These are phyloP conservation scores for Linnemannia schmuckeri DNA, from an alignment of 192 early-diverging fungal genomes.

Conservation along the genomic window DNA sequence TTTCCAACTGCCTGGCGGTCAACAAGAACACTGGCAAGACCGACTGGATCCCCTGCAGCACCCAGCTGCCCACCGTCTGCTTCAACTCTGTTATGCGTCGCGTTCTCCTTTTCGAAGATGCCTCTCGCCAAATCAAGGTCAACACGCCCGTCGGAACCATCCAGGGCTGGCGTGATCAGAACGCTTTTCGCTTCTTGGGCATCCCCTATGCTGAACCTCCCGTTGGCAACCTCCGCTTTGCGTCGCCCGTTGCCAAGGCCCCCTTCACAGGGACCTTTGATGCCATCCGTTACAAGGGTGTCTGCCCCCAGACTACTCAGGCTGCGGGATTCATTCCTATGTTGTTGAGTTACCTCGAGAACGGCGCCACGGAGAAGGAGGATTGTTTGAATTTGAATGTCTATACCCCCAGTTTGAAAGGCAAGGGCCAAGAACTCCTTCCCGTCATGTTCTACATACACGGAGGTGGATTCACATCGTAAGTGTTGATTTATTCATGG, in stretches of 20 bases:
- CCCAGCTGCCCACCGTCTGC: conserved; percentile 31
- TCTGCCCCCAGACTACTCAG: conserved; percentile 43
- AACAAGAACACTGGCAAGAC: conserved; percentile 48
- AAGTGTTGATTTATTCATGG: conserved; percentile 5
- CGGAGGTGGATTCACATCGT: conserved; percentile 66
- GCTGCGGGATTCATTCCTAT: conserved; percentile 40
- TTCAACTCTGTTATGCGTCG: conserved; percentile 45
- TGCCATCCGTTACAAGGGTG: conserved; percentile 38
- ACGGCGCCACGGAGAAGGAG: conserved; percentile 55
- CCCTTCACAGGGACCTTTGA: conserved; percentile 28
- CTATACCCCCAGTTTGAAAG: conserved; percentile 58
- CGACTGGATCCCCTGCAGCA: conserved; percentile 42
- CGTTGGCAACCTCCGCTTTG: conserved; percentile 54
- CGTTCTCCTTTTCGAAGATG: conserved; percentile 40
- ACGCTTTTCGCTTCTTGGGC: conserved; percentile 56
- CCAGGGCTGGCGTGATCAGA: conserved; percentile 46
- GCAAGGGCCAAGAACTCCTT: conserved; percentile 26
- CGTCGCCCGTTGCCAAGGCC: conserved; percentile 58
- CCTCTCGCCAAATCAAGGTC: conserved; percentile 52
- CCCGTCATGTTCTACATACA: conserved; percentile 77
- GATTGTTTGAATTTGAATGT: conserved; percentile 71
- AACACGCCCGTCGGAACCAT: conserved; percentile 41
- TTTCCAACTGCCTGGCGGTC: conserved; percentile 37
- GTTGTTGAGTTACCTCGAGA: conserved; percentile 28
- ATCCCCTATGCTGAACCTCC: conserved; percentile 67